A percentile compares a stretch with the other conserved stretches of the same genome.
Evolutionary conservation across 2,329 filamentous ascomycete genomes (phyloP).

Genomic region (Chaetomiaceae sp.): DNA sequence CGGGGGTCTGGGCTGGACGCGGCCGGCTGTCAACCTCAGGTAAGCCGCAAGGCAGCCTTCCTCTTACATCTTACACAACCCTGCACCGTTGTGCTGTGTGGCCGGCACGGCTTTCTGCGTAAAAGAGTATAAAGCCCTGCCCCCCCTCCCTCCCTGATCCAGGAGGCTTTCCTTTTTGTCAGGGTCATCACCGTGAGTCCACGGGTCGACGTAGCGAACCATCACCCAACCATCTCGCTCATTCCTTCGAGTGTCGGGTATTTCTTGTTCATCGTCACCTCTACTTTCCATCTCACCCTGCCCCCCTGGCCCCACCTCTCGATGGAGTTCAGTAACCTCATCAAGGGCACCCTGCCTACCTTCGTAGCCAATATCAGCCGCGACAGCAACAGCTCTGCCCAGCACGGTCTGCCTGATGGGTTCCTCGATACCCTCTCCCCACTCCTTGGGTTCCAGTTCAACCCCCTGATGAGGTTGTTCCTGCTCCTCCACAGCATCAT

Average conservation of each 20-base stretch:
- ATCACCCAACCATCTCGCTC: no score
- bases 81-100: no score
- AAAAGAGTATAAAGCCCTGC: slow-evolving; percentile 3
- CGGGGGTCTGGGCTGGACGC: neutral
- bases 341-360: slow-evolving; percentile 24
- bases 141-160: neutral
- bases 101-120: no score
- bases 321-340: slow-evolving; percentile 27
- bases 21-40: no score
- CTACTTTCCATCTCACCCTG: neutral
- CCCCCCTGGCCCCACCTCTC: neutral
- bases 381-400: slow-evolving; percentile 16
- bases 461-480: slow-evolving; percentile 38
- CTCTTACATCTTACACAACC: neutral
- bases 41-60: neutral
- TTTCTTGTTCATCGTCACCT: no score
- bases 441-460: slow-evolving; percentile 39
- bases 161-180: neutral
- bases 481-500: slow-evolving; percentile 44
- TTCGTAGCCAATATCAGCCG: slow-evolving; percentile 22
- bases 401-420: slow-evolving; percentile 20
- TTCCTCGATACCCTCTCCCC: slow-evolving; percentile 43
- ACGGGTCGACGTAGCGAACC: no score
- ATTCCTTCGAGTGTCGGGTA: no score
- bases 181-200: neutral